phyloP scores from a whole-genome alignment of 805 yeast species.

The Wickerhamiella cacticola region DNA sequence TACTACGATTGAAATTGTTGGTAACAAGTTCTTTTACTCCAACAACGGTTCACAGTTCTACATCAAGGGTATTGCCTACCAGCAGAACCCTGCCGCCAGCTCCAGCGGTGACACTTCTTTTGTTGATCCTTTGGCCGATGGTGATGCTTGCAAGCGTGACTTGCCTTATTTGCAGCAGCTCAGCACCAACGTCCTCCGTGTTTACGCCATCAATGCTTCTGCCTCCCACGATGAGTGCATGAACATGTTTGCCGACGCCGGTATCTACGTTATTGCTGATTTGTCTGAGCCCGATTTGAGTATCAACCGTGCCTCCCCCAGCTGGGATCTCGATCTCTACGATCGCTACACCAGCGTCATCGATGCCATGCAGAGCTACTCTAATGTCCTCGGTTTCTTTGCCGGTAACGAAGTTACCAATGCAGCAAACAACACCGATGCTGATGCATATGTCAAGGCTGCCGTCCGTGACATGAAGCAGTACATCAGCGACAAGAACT shows the following conservation, averaged over 20 bases:
- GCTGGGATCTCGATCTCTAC: slow-evolving; percentile 62
- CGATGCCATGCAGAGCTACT: slow-evolving; percentile 61
- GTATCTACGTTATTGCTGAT: slow-evolving; percentile 85
- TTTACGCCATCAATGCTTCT: slow-evolving; percentile 70
- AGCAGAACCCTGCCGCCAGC: slow-evolving; percentile 37
- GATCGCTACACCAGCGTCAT: slow-evolving; percentile 71
- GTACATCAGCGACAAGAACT: slow-evolving; percentile 53
- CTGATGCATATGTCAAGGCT: slow-evolving; percentile 92
- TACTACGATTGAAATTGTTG: slow-evolving; percentile 47
- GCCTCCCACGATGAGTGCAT: slow-evolving; percentile 67
- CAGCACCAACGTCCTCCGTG: slow-evolving; percentile 68
- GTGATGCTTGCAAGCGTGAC: slow-evolving; percentile 62
- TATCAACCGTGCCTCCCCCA: slow-evolving; percentile 63
- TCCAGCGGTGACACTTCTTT: slow-evolving; percentile 32
- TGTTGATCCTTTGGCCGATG: slow-evolving; percentile 68
- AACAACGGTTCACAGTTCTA: slow-evolving; percentile 71
- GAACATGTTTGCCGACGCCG: slow-evolving; percentile 63
- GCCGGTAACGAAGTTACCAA: slow-evolving; percentile 97
- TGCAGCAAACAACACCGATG: slow-evolving; percentile 64
- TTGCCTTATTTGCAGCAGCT: slow-evolving; percentile 60
- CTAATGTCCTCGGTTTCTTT: slow-evolving; percentile 82
- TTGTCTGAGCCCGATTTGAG: slow-evolving; percentile 75
- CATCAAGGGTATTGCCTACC: slow-evolving; percentile 81
- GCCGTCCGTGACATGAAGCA: slow-evolving; percentile 81
- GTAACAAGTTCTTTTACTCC: slow-evolving; percentile 65